phyloP scores from a whole-genome alignment of 768 basidiomycete species.

The Phlebiopsis gigantea region DNA sequence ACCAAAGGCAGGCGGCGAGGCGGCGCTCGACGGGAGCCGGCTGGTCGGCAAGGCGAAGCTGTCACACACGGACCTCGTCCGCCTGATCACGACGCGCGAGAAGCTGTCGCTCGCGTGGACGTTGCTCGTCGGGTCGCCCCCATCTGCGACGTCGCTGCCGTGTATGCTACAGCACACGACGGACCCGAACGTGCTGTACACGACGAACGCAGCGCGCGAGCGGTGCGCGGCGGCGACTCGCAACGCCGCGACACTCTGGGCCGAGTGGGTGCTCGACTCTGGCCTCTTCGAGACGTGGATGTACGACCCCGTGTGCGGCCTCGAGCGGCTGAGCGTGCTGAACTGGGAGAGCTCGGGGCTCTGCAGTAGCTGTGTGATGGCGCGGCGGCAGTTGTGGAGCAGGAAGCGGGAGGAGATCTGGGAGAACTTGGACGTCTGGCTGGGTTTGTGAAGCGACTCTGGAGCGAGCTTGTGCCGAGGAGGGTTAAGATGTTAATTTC shows the following conservation, averaged over 20 bases:
- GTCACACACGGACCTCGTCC: slow-evolving; percentile 16
- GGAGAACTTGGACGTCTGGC: slow-evolving; percentile 26
- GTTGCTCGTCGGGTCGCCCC: slow-evolving; percentile 15
- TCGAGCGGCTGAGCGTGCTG: slow-evolving; percentile 27
- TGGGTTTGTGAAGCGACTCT: slow-evolving; percentile 16
- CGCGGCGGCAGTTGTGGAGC: slow-evolving; percentile 25
- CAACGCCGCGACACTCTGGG: slow-evolving; percentile 13
- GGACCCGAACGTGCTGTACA: not conserved
- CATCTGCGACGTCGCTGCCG: slow-evolving; percentile 14
- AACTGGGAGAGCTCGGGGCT: slow-evolving; percentile 27
- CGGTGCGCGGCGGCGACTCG: slow-evolving; percentile 12
- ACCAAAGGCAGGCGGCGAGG: not conserved
- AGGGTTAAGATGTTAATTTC: not conserved
- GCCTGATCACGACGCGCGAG: slow-evolving; percentile 21
- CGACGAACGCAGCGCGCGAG: not conserved
- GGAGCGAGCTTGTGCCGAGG: not conserved
- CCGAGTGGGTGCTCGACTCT: slow-evolving; percentile 13
- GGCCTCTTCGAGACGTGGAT: slow-evolving; percentile 26
- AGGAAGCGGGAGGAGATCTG: slow-evolving; percentile 27
- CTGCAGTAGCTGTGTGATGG: slow-evolving; percentile 30
- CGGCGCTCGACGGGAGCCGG: not conserved
- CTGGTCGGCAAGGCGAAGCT: not conserved
- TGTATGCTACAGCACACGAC: slow-evolving; percentile 15
- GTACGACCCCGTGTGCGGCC: slow-evolving; percentile 31
- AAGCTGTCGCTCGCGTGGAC: slow-evolving; percentile 20